Evolutionary conservation across 164 flowering plant species (phyloP), one percentile per base, ranked within the genome.

Genomic region (Sextonia rubra): DNA sequence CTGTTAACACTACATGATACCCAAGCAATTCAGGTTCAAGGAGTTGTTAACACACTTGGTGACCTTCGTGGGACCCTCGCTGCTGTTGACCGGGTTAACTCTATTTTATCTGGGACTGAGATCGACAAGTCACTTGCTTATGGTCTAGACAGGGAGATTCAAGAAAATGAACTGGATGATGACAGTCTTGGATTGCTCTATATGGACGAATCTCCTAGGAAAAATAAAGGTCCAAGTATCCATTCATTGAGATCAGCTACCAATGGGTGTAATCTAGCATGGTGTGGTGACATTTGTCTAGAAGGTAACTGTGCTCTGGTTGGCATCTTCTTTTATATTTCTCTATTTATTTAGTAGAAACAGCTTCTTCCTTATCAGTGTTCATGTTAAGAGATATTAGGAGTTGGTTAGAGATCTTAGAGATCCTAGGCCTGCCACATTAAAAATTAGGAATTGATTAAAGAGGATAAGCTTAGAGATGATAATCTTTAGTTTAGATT

Each of bases 41-140:
- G 99, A 5, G 74, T 91, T 73, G 99, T 95, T 37, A 91, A 95
- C 77, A 89, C 99, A 75, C 84, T 91, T 72, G 98, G 99, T 70
- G 99, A 95, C 85, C 93, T 95, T 72, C 97, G 97, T 75, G 93
- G 93, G 47, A 77, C 87, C 76, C 80, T 95, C 79, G 96, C 99
- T 73, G 98, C 98, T 60, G 77, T 89, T 69, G 98, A 92, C 71
- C 86, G 99, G 82, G 91, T 95, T 73, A 95, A 95, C 75, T 85
- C 93, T 67, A 85, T 91, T 73, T 78, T 95, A 69, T 83, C 93
- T 75, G 87, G 83, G 69, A 79, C 86, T n/a, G 90, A 95, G 75
- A 82, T 83, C 78, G 99, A 95, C 81, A 88, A 88, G 75, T 88
- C 97, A 69, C 93, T 95, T 77, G 95, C 96, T 58, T 86, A 79